These are phyloP conservation scores for Chlorella sp. DNA, from an alignment of 139 green algal species.

Conservation along the genomic window DNA sequence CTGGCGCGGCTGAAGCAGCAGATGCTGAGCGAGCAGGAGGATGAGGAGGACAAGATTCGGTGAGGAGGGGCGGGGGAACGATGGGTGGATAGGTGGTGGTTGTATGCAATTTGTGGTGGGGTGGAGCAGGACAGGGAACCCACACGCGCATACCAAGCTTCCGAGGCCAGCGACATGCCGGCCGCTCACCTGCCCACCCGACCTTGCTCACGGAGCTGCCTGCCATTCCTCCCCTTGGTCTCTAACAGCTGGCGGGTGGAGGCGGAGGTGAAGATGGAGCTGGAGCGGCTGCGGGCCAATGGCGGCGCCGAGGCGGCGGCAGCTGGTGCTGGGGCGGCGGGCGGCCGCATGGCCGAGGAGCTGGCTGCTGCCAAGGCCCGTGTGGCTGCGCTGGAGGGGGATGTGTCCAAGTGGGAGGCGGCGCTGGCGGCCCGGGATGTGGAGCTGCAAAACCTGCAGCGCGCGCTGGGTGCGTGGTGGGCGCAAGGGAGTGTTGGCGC, in stretches of 20 bases:
- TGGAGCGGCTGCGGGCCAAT: too few species aligned
- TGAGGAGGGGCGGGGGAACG: background rate
- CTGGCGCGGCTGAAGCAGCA: conserved; percentile 49
- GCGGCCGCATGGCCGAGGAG: conserved; percentile 8
- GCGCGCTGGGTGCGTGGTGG: conserved; percentile 41
- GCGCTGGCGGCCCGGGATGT: conserved; percentile 37
- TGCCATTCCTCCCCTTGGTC: too few species aligned
- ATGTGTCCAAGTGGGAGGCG: conserved; percentile 43
- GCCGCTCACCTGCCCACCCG: background rate
- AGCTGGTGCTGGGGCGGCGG: too few species aligned
- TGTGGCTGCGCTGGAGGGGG: conserved; percentile 9
- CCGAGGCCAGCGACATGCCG: too few species aligned
- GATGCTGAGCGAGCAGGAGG: conserved; percentile 53
- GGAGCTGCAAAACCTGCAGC: conserved; percentile 59
- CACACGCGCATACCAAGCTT: too few species aligned
- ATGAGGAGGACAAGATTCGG: conserved; percentile 57
- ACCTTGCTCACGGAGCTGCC: too few species aligned
- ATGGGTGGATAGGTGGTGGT: too few species aligned
- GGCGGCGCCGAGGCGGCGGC: too few species aligned
- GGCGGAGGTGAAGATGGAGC: conserved; percentile 51
- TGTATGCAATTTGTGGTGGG: too few species aligned
- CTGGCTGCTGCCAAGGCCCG: background rate
- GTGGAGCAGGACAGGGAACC: too few species aligned
- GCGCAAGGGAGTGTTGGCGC: too few species aligned
- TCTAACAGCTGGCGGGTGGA: conserved; percentile 46